Base-by-base conservation (phyloP, 768 basidiomycete species). In the Trametes cubensis region DNA sequence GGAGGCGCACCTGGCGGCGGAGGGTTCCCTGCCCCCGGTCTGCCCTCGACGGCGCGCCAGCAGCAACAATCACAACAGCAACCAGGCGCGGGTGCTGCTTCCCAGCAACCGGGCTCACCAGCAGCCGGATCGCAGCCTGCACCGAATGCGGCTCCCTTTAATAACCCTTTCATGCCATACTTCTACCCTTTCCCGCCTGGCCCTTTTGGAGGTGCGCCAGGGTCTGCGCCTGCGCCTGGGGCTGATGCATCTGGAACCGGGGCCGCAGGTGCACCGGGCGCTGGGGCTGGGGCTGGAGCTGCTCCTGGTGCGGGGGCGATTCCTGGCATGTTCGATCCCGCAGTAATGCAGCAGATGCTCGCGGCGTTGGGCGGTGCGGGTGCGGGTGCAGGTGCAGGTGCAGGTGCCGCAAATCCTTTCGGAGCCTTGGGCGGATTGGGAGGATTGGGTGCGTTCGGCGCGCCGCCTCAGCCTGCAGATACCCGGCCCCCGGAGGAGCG, bases 401-500 rank as follows among this genome's bases (percentile, higher is more conserved):
- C 70, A n/a, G 76, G 70, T 41, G 71, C 67, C 3, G 53, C 66
- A 25, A 76, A 63, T 23, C 69, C 66, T n/a, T 67, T 70, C 25
- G 71, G 65, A 20, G 61, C 63, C 26, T 18, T 62, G 26, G 63
- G 58, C 14, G 69, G 69, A 41, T 25, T 67, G 18, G 60, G 70
- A 2, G 62, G 56, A 14, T 50, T 70, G 13, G 72, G 73, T 45
- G 76, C 67, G 8, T 67, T 72, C 39, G 70, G 69, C 11, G 74
- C 65, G 5, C 62, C 62, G 10, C 73, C 81, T 3, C 72, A 82
- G 0, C 87, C 92, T 8, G 77, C 85, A 0, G 91, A 94, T 70
- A 75, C 84, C 5, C 78, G 92, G 69, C 81, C 91, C 18, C 88
- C 94, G 1, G 96, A 98, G 72, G 96, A 96, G 78, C 80, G 95